Evolutionary conservation across 1,284 basidiomycete species (phyloP).

Genomic region (Chiua sp.): DNA sequence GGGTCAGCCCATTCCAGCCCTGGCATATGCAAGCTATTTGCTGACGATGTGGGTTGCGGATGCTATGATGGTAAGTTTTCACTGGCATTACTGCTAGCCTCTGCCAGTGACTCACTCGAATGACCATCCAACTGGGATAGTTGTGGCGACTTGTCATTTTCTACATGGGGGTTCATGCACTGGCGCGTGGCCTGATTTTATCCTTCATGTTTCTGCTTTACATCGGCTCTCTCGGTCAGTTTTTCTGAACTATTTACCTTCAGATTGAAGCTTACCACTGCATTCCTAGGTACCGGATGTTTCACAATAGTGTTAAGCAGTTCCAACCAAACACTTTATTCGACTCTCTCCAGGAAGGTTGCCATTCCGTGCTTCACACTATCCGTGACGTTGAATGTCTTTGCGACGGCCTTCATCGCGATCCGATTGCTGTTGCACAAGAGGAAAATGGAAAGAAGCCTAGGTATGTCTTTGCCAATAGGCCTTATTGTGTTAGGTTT

Average conservation of each 20-base stretch:
- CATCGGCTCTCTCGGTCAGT: neutral
- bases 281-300: neutral
- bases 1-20: neutral
- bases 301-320: neutral
- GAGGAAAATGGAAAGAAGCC: neutral
- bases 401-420: neutral
- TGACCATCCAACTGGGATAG: neutral
- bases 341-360: neutral
- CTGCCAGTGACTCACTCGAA: neutral
- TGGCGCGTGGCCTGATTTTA: neutral
- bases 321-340: conserved; percentile 1
- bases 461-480: neutral
- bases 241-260: neutral
- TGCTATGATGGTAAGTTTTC: neutral
- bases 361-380: neutral
- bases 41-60: conserved; percentile 2
- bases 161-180: neutral
- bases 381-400: conserved; percentile 3
- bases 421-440: conserved; percentile 1
- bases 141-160: conserved; percentile 3
- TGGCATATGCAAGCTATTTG: neutral
- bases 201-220: neutral
- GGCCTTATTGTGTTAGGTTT: too few species aligned
- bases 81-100: too few species aligned
- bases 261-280: too few species aligned